Base-by-base conservation (phyloP, 2,329 filamentous ascomycete species). In the Lojkania enalia region DNA sequence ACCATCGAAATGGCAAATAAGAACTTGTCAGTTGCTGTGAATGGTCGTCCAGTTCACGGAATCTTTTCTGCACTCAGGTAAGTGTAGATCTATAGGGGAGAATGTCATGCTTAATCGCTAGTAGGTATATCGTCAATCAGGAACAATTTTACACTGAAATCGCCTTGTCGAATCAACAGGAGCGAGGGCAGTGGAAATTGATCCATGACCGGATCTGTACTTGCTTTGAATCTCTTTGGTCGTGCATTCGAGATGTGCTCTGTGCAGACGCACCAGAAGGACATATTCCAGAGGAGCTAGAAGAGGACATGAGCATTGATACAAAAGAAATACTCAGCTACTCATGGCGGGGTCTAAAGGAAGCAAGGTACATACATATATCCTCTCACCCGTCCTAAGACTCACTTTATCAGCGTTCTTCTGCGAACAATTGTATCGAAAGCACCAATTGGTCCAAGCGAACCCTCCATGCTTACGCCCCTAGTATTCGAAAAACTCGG, bases 241-340 rank as follows among this genome's bases (percentile, higher is more conserved):
- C 72, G 1, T 79, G 82, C 19, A 89, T 96, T 4, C 82, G 81
- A 56, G 79, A 84, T 40, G 82, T 95, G 3, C 79, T 99, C 1
- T 99, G 94, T 61, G 86, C 95, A 51, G 94, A 96, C 70, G 95
- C 94, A 1, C 94, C 95, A 0, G 94, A 99, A 71, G 92, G 92
- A 0, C 85, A 94, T 66, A 74, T 89, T 3, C 86, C 85, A 0
- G 84, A 91, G 39, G 88, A 92, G 19, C 68, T 89, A n/a, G 82
- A 87, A 41, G 85, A 87, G 23, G 73, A 82, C 13, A 79, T 86
- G 3, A 87, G 85, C 1, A 77, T 90, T 2, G 85, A 87, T 39
- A 90, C 90, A 0, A 97, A 96, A 63, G 90, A 95, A 58, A 79
- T 95, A 14, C 72, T 99, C 35, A 97, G 92, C 54, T 99, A 94